Evolutionary conservation across 2,329 filamentous ascomycete genomes (phyloP), one percentile per base, ranked within the genome.

Genomic region (Penicillium vulpinum): DNA sequence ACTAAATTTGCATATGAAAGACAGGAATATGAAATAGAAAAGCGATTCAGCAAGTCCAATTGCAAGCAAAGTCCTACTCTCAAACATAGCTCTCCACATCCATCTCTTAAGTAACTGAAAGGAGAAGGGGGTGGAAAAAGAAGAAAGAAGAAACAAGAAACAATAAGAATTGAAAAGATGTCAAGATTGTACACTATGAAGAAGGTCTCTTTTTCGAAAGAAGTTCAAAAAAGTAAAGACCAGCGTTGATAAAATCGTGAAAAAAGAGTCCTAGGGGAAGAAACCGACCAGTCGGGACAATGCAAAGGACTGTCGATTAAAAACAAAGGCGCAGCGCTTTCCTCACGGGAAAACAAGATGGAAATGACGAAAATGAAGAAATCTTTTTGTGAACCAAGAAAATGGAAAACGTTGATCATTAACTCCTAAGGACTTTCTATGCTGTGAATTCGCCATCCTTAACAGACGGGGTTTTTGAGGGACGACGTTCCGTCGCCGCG

Each of bases 381-480:
- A 66, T 72, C 68, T 71, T 73, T 72, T 70, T 55, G 50, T 46
- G 51, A 59, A 57, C 52, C 56, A 65, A 59, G 65, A 67, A 67
- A 69, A 69, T 67, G 59, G 63, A 67, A 71, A 69, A 63, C 68
- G 67, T 71, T 71, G 64, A 71, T 73, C 70, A 71, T 73, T 70
- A 72, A 54, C 71, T 70, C 68, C 70, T 66, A 69, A 66, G 63
- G 66, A 45, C 35, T 56, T 35, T 73, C 72, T 75, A 75, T 74
- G 72, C 72, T 67, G 72, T 62, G 67, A 70, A 68, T 64, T 72
- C 72, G 54, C 70, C 72, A 58, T 71, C 69, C 70, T 76, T 77
- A n/a, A 54, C 36, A 43, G 72, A 73, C 56, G 75, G 74, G 51
- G 76, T 75, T 67, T 75, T 75, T 49, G 77, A 76, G 63, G 73